Percentiles rank a stretch among this genome's conserved stretches.
Evolutionary conservation across 1,284 basidiomycete species (phyloP).

Genomic region (Trametes versicolor): DNA sequence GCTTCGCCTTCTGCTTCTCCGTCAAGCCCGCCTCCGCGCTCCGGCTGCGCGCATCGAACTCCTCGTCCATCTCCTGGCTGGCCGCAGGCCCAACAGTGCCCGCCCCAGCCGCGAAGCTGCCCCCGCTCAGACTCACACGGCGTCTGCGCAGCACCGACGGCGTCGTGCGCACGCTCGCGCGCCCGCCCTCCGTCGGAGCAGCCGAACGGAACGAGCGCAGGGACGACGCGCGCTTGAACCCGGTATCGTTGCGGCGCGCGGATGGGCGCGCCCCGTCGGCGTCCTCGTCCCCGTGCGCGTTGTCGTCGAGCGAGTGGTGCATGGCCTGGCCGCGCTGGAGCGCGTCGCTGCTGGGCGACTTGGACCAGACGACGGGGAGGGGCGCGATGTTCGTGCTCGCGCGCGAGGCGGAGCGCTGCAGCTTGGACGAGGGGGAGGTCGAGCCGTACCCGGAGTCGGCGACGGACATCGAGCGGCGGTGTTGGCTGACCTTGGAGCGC

Average conservation of each 20-base stretch:
- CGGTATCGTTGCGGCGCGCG: constrained; percentile 11
- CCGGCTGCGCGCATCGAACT: constrained; percentile 49
- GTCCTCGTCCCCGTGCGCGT: constrained; percentile 7
- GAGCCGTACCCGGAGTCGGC: constrained; percentile 44
- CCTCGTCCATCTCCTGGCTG: constrained; percentile 46
- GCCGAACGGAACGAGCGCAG: constrained; percentile 41
- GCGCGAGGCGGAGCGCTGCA: constrained; percentile 24
- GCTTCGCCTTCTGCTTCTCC: constrained; percentile 56
- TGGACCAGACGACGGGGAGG: constrained; percentile 41
- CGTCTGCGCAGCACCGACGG: constrained; percentile 45
- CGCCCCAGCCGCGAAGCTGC: constrained; percentile 60
- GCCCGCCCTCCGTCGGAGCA: constrained; percentile 15
- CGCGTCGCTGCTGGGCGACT: constrained; percentile 20
- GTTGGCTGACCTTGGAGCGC: background rate
- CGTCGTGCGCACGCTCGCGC: constrained; percentile 35
- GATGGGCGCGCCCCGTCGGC: constrained; percentile 1
- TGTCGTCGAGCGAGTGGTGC: constrained; percentile 17
- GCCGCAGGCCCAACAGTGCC: constrained; percentile 54
- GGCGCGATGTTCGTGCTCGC: constrained; percentile 34
- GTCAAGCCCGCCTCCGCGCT: constrained; percentile 54
- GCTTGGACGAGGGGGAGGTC: constrained; percentile 15
- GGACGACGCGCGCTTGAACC: constrained; percentile 37
- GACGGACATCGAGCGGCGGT: constrained; percentile 26
- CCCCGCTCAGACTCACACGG: constrained; percentile 50
- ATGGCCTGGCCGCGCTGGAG: constrained; percentile 17